Percentiles rank a stretch among this genome's conserved stretches.
Evolutionary conservation across 1,284 basidiomycete genomes (phyloP).

Genomic region (Peniophora sp.): DNA sequence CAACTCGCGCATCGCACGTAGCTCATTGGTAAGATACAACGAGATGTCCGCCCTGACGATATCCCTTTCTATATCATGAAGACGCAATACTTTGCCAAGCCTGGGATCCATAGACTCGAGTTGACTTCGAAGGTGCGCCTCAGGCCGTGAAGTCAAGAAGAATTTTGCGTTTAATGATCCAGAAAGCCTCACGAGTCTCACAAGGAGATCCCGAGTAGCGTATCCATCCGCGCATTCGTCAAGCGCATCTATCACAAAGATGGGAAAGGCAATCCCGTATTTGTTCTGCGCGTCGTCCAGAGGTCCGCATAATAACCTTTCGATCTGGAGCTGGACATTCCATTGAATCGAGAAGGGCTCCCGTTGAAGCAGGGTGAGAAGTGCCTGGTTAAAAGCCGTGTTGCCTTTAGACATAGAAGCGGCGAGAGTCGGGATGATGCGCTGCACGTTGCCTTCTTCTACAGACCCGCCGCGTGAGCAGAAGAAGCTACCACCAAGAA

Average conservation of each 20-base stretch:
- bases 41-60: neutral
- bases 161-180: neutral
- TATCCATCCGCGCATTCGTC: neutral
- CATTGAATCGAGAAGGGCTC: neutral
- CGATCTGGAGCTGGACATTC: neutral
- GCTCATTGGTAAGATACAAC: no score
- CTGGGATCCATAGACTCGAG: neutral
- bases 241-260: neutral
- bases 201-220: neutral
- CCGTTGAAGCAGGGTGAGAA: neutral
- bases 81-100: neutral
- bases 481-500: neutral
- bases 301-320: neutral
- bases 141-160: slow-evolving; percentile 1
- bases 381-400: neutral
- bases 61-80: neutral
- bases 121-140: neutral
- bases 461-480: neutral
- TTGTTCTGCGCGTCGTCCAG: neutral
- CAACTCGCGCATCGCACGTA: no score
- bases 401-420: neutral
- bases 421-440: neutral
- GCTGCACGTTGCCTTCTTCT: neutral
- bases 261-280: neutral
- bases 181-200: neutral